Conservation (phyloP, 2,329 filamentous ascomycete species). For the Raffaelea albimanens region DNA sequence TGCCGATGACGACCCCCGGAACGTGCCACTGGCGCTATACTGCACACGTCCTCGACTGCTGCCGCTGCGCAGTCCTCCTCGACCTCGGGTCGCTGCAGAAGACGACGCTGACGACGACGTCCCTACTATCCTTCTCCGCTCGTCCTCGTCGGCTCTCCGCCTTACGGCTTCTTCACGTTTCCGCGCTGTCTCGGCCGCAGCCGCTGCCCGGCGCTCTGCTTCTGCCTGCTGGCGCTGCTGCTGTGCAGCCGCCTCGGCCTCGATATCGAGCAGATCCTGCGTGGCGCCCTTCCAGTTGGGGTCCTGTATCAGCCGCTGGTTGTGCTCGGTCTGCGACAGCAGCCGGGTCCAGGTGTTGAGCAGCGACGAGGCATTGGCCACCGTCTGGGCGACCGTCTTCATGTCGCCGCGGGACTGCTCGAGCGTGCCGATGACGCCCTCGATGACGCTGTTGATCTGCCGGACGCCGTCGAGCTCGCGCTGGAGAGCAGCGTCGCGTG, state of each 20-base stretch:
- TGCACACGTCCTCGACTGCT: slow-evolving; percentile 1
- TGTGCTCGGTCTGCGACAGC: slow-evolving; percentile 93
- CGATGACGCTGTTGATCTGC: slow-evolving; percentile 80
- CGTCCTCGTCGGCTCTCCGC: slow-evolving; percentile 54
- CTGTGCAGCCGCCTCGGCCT: slow-evolving; percentile 56
- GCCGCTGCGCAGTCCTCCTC: slow-evolving; percentile 1
- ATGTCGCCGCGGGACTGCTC: slow-evolving; percentile 69
- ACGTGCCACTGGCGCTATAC: slow-evolving; percentile 7
- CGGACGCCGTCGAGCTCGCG: slow-evolving; percentile 75
- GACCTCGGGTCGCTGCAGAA: background rate
- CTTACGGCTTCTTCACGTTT: slow-evolving; percentile 58
- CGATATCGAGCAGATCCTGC: slow-evolving; percentile 76
- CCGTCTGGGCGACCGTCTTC: slow-evolving; percentile 79
- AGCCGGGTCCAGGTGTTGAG: slow-evolving; percentile 95
- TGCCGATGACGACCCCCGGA: slow-evolving; percentile 11
- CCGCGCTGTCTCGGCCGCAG: slow-evolving; percentile 79
- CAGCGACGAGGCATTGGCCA: slow-evolving; percentile 77
- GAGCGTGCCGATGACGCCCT: slow-evolving; percentile 63
- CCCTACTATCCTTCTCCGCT: slow-evolving; percentile 32
- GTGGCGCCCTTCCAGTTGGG: slow-evolving; percentile 83
- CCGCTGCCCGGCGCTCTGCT: slow-evolving; percentile 64
- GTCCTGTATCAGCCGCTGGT: slow-evolving; percentile 82
- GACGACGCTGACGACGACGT: slow-evolving; percentile 4
- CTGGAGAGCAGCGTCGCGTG: slow-evolving; percentile 63
- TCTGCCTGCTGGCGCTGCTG: slow-evolving; percentile 63